Evolutionary conservation across 257 asterid species (phyloP).

Genomic region (Jaltomata sinuosa): DNA sequence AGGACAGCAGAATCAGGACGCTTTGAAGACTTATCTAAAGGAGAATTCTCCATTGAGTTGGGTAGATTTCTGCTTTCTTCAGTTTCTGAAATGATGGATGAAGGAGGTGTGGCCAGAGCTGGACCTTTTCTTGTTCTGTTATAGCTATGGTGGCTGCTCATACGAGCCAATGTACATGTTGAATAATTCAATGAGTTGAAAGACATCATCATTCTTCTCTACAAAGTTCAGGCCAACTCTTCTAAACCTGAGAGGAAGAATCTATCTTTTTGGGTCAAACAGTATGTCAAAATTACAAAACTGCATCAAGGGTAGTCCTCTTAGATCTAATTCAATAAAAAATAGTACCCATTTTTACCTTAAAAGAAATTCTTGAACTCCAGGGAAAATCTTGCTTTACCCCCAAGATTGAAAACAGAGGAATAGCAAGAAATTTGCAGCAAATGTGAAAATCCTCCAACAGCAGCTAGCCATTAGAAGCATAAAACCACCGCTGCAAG

Average conservation of each 20-base stretch:
- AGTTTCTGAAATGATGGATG: constrained; percentile 18
- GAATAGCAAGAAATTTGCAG: not conserved
- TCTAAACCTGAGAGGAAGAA: not conserved
- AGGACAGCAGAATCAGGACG: constrained; percentile 2
- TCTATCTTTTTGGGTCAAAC: not conserved
- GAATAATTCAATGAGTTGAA: constrained; percentile 35
- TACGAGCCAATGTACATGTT: constrained; percentile 19
- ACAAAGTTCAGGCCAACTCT: constrained; percentile 1
- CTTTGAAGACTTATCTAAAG: not conserved
- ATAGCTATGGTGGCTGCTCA: constrained; percentile 29
- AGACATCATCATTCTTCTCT: constrained; percentile 35
- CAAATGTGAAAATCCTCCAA: not conserved
- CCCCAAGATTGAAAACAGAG: not conserved
- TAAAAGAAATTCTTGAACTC: not conserved
- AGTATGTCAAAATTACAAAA: not conserved
- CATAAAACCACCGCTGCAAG: not conserved
- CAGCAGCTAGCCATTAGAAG: not conserved
- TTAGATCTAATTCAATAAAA: not conserved
- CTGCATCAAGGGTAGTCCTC: not conserved
- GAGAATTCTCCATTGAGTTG: constrained; percentile 3
- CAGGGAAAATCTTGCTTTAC: not conserved
- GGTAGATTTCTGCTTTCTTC: constrained; percentile 20
- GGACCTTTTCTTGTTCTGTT: constrained; percentile 29
- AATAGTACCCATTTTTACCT: not conserved
- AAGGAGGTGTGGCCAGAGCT: constrained; percentile 17